Evolutionary conservation across 208 protist genomes (phyloP).

Genomic region (Crithidia brevicula): DNA sequence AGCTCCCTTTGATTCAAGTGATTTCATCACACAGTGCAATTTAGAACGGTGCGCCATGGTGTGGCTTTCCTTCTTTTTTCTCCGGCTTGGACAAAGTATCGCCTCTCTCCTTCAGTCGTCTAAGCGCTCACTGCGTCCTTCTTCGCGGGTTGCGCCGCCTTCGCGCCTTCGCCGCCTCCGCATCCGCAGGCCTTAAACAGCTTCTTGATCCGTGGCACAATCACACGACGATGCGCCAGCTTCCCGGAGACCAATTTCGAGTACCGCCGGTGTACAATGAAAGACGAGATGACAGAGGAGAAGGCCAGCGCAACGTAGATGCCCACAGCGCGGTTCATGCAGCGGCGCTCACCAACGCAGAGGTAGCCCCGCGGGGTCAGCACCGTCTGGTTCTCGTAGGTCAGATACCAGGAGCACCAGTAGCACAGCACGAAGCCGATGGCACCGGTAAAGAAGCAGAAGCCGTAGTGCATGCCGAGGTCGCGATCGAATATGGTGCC

Average conservation of each 20-base stretch:
- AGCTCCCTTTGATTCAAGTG: too few relatives aligned
- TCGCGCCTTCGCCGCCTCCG: neutral
- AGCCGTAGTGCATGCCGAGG: constrained; percentile 69
- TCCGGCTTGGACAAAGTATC: too few relatives aligned
- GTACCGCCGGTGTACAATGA: constrained; percentile 42
- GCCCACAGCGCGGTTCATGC: constrained; percentile 51
- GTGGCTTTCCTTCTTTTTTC: too few relatives aligned
- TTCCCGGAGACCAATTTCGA: constrained; percentile 43
- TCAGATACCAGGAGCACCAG: constrained; percentile 37
- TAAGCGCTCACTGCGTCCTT: too few relatives aligned
- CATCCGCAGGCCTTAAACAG: neutral
- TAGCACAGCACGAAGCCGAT: constrained; percentile 55
- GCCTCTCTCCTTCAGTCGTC: too few relatives aligned
- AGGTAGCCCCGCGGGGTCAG: constrained; percentile 18
- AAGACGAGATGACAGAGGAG: constrained; percentile 22
- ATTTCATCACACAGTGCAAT: too few relatives aligned
- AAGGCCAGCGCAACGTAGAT: constrained; percentile 38
- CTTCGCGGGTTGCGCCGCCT: neutral
- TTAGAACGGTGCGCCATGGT: too few relatives aligned
- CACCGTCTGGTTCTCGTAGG: constrained; percentile 39
- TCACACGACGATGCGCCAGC: constrained; percentile 34
- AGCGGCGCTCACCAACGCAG: constrained; percentile 44
- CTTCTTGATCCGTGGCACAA: constrained; percentile 32
- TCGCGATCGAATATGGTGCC: constrained; percentile 57
- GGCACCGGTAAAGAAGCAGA: constrained; percentile 45